Evolutionary conservation across 805 yeast species (phyloP), one percentile per base, ranked within the genome.

Genomic region (Zygosaccharomyces bailii): DNA sequence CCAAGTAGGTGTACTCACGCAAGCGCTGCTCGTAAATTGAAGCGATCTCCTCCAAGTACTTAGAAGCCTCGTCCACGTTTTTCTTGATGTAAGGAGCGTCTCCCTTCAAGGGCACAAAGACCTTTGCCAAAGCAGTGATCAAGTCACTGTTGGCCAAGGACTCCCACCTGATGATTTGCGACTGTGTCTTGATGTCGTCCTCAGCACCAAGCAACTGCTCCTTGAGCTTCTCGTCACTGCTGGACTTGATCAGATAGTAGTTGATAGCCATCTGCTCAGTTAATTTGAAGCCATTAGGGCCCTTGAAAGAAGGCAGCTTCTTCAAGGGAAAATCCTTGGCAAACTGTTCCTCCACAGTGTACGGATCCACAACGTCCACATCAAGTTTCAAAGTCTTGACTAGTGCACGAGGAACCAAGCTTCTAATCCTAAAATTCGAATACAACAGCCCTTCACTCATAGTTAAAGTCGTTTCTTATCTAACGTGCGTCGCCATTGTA

Each of bases 81-180:
- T 81, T 83, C 79, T 86, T 86, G 85, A 86, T 84, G 85, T 78
- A 88, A 54, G 93, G 90, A 44, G 51, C 63, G 71, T 67, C 78
- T 59, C 96, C 96, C 31, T 66, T 57, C 45, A 82, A 59, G 53
- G 86, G 83, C 48, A 68, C 63, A 69, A 83, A 76, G 56, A 77
- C 76, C 35, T 52, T 56, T 50, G 76, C 75, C 46, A 74, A 55
- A 43, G 68, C 57, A 30, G 71, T 55, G 56, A 84, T 65, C 48
- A 84, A 55, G 60, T 89, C 96, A 54, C 79, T 61, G 76, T 84
- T 86, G 65, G 79, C 71, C 56, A 84, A 72, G 8, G 96, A 86
- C 63, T 82, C 59, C 93, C 95, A 88, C 70, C 74, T 81, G 59
- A 88, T 65, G 59, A 89, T 73, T 52, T 65, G 65, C 44, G 67